A percentile compares a stretch with the other conserved stretches of the same genome.
phyloP scores from a whole-genome alignment of 805 yeast species.

The Blastobotrys peoriensis region DNA sequence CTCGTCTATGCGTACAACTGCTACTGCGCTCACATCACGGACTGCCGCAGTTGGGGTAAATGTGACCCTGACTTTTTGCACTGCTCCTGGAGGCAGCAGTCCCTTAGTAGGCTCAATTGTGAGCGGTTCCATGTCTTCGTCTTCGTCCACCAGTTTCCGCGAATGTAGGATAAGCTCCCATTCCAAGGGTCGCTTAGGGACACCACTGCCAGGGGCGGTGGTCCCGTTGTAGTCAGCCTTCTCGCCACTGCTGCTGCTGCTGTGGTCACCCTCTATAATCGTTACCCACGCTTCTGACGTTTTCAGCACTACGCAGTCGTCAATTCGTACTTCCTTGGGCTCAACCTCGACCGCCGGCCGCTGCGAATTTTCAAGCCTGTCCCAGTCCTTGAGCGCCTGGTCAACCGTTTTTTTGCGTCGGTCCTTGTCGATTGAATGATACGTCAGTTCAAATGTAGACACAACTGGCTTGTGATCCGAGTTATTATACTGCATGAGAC shows the following conservation, averaged over 20 bases:
- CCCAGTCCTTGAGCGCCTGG: conserved; percentile 36
- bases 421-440: conserved; percentile 35
- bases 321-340: conserved; percentile 29
- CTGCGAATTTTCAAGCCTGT: conserved; percentile 40
- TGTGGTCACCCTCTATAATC: conserved; percentile 15
- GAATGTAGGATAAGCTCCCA: conserved; percentile 32
- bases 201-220: neutral
- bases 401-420: conserved; percentile 33
- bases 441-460: conserved; percentile 31
- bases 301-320: conserved; percentile 25
- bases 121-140: conserved; percentile 12
- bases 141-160: neutral
- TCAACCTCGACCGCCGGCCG: conserved; percentile 38
- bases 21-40: conserved; percentile 21
- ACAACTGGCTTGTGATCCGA: conserved; percentile 57
- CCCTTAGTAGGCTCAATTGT: conserved; percentile 28
- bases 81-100: conserved; percentile 26
- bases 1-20: conserved; percentile 26
- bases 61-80: conserved; percentile 19
- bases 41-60: conserved; percentile 11
- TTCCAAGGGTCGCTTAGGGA: conserved; percentile 21
- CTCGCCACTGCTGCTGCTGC: neutral
- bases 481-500: conserved; percentile 26
- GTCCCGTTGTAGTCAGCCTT: neutral
- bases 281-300: conserved; percentile 22